phyloP scores from a whole-genome alignment of 768 basidiomycete genomes.

The Tremella fuciformis region DNA sequence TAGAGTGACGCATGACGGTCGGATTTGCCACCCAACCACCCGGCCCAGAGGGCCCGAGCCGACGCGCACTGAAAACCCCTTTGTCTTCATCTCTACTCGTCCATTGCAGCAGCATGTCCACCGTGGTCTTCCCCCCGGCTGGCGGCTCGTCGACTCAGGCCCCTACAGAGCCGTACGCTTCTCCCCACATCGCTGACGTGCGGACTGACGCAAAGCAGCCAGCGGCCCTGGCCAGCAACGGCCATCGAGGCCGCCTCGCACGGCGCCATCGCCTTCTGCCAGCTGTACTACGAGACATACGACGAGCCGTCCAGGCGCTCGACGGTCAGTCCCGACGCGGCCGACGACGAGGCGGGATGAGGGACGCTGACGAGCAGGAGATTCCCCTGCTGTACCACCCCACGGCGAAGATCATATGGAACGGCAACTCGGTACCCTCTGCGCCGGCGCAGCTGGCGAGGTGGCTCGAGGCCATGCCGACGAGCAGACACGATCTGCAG shows the following conservation, averaged over 20 bases:
- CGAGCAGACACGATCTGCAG: constrained; percentile 45
- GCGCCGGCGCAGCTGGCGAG: constrained; percentile 19
- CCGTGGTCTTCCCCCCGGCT: too few relatives aligned
- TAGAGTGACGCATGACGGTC: too few relatives aligned
- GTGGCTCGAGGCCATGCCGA: constrained; percentile 34
- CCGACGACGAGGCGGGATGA: background rate
- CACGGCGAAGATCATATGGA: constrained; percentile 42
- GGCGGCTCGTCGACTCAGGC: too few relatives aligned
- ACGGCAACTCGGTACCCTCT: constrained; percentile 34
- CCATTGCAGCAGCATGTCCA: too few relatives aligned
- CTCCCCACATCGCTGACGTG: too few relatives aligned
- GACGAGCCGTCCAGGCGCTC: constrained; percentile 41
- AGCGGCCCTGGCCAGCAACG: constrained; percentile 31
- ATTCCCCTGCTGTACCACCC: constrained; percentile 39
- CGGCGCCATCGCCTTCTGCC: constrained; percentile 45
- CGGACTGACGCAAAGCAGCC: too few relatives aligned
- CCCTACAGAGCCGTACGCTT: too few relatives aligned
- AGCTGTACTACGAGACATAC: constrained; percentile 47
- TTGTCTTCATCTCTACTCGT: too few relatives aligned
- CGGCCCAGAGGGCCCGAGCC: too few relatives aligned
- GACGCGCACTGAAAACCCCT: too few relatives aligned
- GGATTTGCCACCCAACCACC: too few relatives aligned
- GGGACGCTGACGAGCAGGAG: constrained; percentile 23
- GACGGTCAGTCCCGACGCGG: constrained; percentile 20
- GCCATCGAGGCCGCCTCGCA: constrained; percentile 44